Conservation (phyloP, 2,329 filamentous ascomycete species). For the Arthrobotrys sinensis region DNA sequence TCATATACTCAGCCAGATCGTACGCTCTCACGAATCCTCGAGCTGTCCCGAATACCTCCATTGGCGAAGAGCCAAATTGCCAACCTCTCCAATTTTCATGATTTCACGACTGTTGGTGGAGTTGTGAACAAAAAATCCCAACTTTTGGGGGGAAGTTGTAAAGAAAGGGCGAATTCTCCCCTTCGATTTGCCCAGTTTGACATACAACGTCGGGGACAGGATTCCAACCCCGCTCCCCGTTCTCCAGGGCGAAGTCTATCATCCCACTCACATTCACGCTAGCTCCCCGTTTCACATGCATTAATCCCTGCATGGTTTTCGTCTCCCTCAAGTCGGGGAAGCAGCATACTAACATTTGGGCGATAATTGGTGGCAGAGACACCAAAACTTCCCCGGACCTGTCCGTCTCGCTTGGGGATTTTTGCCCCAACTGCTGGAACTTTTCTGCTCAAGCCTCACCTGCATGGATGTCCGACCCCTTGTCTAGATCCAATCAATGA, state of each 20-base stretch:
- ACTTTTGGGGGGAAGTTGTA: slow-evolving; percentile 41
- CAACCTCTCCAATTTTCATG: slow-evolving; percentile 47
- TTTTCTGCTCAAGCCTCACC: slow-evolving; percentile 8
- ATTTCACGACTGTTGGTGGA: slow-evolving; percentile 11
- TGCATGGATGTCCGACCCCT: slow-evolving; percentile 17
- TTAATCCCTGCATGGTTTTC: slow-evolving; percentile 25
- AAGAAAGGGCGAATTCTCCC: slow-evolving; percentile 40
- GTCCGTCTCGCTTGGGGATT: slow-evolving; percentile 42
- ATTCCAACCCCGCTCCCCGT: slow-evolving; percentile 53
- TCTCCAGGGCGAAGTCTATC: slow-evolving; percentile 34
- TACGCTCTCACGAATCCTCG: background rate
- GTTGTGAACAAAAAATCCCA: slow-evolving; percentile 35
- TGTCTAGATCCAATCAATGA: slow-evolving; percentile 31
- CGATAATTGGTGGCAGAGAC: slow-evolving; percentile 12
- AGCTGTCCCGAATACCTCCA: background rate
- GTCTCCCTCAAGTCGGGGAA: slow-evolving; percentile 30
- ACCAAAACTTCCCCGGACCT: slow-evolving; percentile 19
- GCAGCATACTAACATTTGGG: slow-evolving; percentile 19
- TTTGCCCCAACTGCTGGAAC: slow-evolving; percentile 40
- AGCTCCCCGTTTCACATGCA: slow-evolving; percentile 35
- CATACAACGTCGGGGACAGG: slow-evolving; percentile 51
- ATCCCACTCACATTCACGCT: slow-evolving; percentile 32
- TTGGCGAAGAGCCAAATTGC: background rate
- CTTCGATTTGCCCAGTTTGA: slow-evolving; percentile 42
- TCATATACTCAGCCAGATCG: slow-evolving; percentile 42